A percentile compares a stretch with the other conserved stretches of the same genome.
Evolutionary conservation across 805 yeast species (phyloP).

Genomic region (Saccharomycopsis capsularis): DNA sequence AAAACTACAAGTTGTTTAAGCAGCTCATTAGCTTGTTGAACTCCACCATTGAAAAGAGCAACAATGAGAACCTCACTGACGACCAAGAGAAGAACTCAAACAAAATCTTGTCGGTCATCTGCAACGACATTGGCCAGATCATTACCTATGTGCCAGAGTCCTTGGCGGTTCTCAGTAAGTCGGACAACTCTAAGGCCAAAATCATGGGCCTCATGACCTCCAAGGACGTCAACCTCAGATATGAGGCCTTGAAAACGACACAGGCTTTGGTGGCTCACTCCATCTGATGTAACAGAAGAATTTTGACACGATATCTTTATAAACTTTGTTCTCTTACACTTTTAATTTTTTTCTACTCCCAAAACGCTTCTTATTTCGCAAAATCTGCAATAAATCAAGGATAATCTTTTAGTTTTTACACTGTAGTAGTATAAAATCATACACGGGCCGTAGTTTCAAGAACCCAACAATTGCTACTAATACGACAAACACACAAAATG

Average conservation of each 20-base stretch:
- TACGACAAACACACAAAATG: too few species aligned
- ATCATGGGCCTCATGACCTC: constrained; percentile 80
- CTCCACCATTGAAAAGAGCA: constrained; percentile 26
- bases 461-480: too few species aligned
- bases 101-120: constrained; percentile 48
- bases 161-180: constrained; percentile 42
- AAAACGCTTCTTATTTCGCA: not conserved
- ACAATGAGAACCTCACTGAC: constrained; percentile 25
- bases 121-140: constrained; percentile 60
- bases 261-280: constrained; percentile 85
- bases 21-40: constrained; percentile 49
- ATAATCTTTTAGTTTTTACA: not conserved
- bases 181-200: constrained; percentile 57
- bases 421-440: too few species aligned
- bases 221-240: constrained; percentile 80
- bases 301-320: too few species aligned
- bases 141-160: constrained; percentile 59
- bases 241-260: constrained; percentile 93
- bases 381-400: not conserved
- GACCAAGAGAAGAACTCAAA: constrained; percentile 31
- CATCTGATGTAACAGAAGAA: too few species aligned
- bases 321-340: not conserved
- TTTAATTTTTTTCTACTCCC: not conserved
- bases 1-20: constrained; percentile 66
- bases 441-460: too few species aligned